phyloP scores from a whole-genome alignment of 2,329 filamentous ascomycete genomes.

The Penicillium sp. region DNA sequence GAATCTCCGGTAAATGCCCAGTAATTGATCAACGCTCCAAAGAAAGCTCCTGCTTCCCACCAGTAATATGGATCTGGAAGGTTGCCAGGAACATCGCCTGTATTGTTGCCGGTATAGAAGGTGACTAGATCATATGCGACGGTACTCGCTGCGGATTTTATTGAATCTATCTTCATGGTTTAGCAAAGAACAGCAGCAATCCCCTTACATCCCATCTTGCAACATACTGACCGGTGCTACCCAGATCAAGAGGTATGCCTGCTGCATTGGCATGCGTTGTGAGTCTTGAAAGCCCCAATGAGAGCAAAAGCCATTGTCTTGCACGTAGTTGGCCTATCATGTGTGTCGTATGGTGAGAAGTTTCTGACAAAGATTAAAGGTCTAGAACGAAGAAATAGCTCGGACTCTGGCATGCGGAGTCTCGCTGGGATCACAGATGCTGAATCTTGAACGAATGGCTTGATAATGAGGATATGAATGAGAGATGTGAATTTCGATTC shows the following conservation, averaged over 20 bases:
- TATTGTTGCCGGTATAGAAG: constrained; percentile 55
- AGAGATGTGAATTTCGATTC: not conserved
- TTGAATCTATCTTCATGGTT: constrained; percentile 42
- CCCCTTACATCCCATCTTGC: not conserved
- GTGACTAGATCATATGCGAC: constrained; percentile 55
- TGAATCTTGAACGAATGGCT: not conserved
- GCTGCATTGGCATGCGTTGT: not conserved
- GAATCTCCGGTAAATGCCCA: constrained; percentile 49
- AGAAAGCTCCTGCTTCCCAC: constrained; percentile 52
- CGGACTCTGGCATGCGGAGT: not conserved
- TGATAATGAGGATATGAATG: not conserved
- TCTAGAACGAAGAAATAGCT: not conserved
- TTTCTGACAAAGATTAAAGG: not conserved
- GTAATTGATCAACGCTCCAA: constrained; percentile 46
- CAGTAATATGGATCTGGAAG: constrained; percentile 54
- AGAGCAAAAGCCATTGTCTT: constrained; percentile 11
- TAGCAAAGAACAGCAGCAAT: not conserved
- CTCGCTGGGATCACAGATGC: not conserved
- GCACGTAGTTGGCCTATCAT: constrained; percentile 5
- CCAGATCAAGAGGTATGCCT: constrained; percentile 14
- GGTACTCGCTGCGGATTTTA: constrained; percentile 51
- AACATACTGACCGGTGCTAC: constrained; percentile 12
- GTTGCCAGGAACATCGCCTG: constrained; percentile 56
- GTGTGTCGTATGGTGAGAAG: not conserved
- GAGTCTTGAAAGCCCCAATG: constrained; percentile 7